Evolutionary conservation across 148 eudicot genomes (phyloP).

Genomic region (Pouteria glomerata): DNA sequence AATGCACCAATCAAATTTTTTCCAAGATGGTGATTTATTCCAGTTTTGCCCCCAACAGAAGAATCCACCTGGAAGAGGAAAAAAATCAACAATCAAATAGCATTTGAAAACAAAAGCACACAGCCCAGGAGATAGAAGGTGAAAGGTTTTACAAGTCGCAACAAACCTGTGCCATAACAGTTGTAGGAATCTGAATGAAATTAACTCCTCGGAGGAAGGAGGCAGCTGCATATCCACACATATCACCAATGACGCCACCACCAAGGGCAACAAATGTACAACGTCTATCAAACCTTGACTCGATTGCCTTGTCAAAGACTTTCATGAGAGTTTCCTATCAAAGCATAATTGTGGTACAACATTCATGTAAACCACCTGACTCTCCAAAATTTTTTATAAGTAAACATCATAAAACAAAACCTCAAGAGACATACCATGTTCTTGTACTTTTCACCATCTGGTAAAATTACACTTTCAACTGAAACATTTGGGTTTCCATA

Average conservation of each 20-base stretch:
- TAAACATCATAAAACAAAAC: not conserved
- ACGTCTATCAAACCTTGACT: constrained; percentile 82
- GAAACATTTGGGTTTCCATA: constrained; percentile 71
- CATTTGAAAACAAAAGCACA: not conserved
- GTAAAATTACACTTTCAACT: constrained; percentile 81
- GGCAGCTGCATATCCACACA: constrained; percentile 99
- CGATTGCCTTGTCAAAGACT: constrained; percentile 94
- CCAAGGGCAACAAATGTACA: constrained; percentile 96
- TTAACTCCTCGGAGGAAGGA: constrained; percentile 94
- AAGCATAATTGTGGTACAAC: not conserved
- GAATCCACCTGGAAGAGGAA: constrained; percentile 72
- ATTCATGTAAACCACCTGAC: constrained; percentile 6
- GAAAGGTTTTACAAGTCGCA: not conserved
- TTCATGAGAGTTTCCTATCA: constrained; percentile 81
- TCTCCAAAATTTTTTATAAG: not conserved
- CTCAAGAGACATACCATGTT: constrained; percentile 63
- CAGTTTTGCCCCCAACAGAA: constrained; percentile 97
- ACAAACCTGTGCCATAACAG: constrained; percentile 96
- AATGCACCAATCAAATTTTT: constrained; percentile 96
- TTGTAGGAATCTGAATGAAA: constrained; percentile 96
- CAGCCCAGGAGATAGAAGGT: not conserved
- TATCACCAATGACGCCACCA: constrained; percentile 97
- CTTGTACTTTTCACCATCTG: constrained; percentile 90
- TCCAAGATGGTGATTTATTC: constrained; percentile 86
- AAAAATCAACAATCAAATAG: not conserved